These are phyloP conservation scores for Pythium folliculosum DNA, from an alignment of 352 stramenopile species.

Conservation along the genomic window DNA sequence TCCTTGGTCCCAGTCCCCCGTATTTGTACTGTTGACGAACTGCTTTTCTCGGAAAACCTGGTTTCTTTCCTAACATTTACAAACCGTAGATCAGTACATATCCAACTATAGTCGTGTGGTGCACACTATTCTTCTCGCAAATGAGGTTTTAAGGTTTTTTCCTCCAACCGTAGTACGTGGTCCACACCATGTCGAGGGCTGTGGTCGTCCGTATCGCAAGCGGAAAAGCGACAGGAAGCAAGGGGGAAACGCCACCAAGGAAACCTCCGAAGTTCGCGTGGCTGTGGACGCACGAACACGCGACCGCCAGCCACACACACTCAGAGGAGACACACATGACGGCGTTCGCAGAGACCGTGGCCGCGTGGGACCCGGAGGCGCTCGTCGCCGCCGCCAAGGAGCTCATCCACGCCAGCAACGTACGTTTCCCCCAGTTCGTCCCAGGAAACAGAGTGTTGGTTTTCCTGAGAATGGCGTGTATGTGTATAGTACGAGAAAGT, in stretches of 20 bases:
- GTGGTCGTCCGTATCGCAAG: conserved; percentile 12
- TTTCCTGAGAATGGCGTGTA: no score
- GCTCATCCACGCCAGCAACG: conserved; percentile 75
- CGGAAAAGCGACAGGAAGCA: not conserved
- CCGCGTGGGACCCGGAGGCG: conserved; percentile 46
- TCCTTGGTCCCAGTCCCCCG: no score
- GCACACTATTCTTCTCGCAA: not conserved
- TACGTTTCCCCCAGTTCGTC: conserved; percentile 51
- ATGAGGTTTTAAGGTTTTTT: conserved; percentile 5
- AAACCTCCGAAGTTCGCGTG: conserved; percentile 1
- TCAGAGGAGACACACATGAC: conserved; percentile 14
- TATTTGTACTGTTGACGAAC: no score
- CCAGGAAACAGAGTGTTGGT: not conserved
- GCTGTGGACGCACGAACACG: not conserved
- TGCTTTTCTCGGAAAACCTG: no score
- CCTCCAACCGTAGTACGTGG: not conserved
- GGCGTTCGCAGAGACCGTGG: conserved; percentile 29
- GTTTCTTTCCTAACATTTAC: no score
- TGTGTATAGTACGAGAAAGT: conserved; percentile 71
- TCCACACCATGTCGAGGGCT: conserved; percentile 1
- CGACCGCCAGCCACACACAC: not conserved
- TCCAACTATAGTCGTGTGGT: not conserved
- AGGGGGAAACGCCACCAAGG: conserved; percentile 6
- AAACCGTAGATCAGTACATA: not conserved
- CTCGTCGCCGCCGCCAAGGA: conserved; percentile 67